phyloP scores from a whole-genome alignment of 768 basidiomycete species.

The Kwoniella bestiolae region DNA sequence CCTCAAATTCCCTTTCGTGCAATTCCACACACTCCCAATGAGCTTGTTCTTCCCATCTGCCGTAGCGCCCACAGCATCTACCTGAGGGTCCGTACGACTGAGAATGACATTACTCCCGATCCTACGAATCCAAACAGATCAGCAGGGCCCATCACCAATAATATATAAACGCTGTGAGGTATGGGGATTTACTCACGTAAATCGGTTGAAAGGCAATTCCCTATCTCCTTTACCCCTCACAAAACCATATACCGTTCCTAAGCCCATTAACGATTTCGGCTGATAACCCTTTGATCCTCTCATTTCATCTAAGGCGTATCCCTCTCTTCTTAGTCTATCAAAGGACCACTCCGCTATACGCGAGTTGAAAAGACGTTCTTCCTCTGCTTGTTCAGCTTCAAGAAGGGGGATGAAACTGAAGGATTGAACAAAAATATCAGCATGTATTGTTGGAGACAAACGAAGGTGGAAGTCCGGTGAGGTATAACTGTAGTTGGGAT shows the following conservation, averaged over 20 bases:
- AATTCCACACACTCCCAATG: constrained; percentile 36
- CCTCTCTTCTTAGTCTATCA: constrained; percentile 67
- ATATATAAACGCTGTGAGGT: not conserved
- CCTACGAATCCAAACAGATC: constrained; percentile 60
- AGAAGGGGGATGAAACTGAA: constrained; percentile 63
- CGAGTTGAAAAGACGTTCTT: constrained; percentile 65
- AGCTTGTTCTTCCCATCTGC: constrained; percentile 56
- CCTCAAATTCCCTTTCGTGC: constrained; percentile 31
- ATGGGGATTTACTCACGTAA: constrained; percentile 65
- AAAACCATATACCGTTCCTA: constrained; percentile 62
- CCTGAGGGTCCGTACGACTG: constrained; percentile 69
- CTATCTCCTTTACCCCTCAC: constrained; percentile 65
- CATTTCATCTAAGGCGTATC: constrained; percentile 71
- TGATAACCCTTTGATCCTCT: constrained; percentile 56
- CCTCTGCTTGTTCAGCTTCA: constrained; percentile 68
- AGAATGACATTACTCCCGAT: constrained; percentile 73
- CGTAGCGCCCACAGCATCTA: constrained; percentile 54
- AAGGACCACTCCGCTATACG: constrained; percentile 73
- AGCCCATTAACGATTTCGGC: constrained; percentile 1
- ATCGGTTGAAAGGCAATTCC: constrained; percentile 68
- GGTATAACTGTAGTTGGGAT: no score
- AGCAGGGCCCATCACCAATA: not conserved
- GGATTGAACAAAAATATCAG: no score
- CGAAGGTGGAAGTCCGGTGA: no score
- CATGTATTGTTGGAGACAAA: no score